Evolutionary conservation across 352 stramenopile genomes (phyloP).

Genomic region (Phytophthora megakarya): DNA sequence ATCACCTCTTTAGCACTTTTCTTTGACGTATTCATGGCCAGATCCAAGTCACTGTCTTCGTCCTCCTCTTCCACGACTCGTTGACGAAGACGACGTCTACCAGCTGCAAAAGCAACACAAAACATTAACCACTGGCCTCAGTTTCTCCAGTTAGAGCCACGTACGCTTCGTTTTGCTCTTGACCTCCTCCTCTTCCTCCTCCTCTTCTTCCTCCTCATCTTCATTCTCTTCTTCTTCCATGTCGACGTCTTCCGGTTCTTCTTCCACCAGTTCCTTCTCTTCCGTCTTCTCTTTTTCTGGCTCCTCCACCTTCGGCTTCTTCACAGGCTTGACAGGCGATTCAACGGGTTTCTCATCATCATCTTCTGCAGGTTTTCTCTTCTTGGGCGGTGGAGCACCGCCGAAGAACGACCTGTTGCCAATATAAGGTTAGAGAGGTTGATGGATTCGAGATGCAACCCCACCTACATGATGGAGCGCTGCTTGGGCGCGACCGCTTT

Average conservation of each 20-base stretch:
- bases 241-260: conserved; percentile 26
- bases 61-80: conserved; percentile 65
- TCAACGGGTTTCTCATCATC: conserved; percentile 3
- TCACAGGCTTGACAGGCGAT: conserved; percentile 13
- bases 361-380: conserved; percentile 33
- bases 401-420: conserved; percentile 64
- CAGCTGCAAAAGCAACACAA: conserved; percentile 39
- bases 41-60: conserved; percentile 48
- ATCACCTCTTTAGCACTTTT: conserved; percentile 43
- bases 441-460: background rate
- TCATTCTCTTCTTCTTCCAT: conserved; percentile 19
- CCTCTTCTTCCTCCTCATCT: conserved; percentile 30
- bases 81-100: conserved; percentile 65
- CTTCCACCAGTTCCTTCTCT: conserved; percentile 2
- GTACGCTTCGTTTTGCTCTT: conserved; percentile 51
- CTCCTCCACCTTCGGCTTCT: conserved; percentile 31
- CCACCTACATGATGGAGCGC: conserved; percentile 67
- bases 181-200: conserved; percentile 29
- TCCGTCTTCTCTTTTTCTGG: conserved; percentile 11
- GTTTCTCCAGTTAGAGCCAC: background rate
- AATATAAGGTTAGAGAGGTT: background rate
- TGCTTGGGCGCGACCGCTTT: conserved; percentile 46
- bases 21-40: conserved; percentile 27
- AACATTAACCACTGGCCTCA: background rate
- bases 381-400: conserved; percentile 26